A percentile compares a stretch with the other conserved stretches of the same genome.
Evolutionary conservation across 108 stramenopile species (phyloP).

Genomic region (Fragilariopsis cylindrus): DNA sequence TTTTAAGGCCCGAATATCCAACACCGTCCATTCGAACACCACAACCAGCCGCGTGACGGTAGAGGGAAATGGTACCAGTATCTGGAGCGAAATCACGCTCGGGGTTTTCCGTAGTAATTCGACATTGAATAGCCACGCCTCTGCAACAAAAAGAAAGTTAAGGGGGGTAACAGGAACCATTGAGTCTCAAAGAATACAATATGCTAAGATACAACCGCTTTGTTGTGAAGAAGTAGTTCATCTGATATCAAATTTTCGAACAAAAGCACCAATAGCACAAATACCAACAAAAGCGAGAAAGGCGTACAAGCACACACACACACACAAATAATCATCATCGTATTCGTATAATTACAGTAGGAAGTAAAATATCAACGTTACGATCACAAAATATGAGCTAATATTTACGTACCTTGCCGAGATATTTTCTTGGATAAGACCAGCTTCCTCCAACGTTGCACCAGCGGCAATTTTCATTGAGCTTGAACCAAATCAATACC

Average conservation of each 20-base stretch:
- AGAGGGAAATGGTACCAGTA: constrained; percentile 82
- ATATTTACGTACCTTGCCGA: constrained; percentile 34
- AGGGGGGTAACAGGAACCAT: background rate
- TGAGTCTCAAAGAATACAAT: too few relatives aligned
- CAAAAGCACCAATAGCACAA: too few relatives aligned
- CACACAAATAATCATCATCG: background rate
- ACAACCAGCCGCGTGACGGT: constrained; percentile 81
- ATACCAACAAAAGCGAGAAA: too few relatives aligned
- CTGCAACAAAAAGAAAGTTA: constrained; percentile 13
- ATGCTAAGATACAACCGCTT: too few relatives aligned
- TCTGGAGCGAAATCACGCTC: constrained; percentile 87
- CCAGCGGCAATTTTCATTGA: constrained; percentile 93
- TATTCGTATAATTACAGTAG: background rate
- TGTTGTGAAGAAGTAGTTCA: background rate
- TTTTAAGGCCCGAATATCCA: constrained; percentile 71
- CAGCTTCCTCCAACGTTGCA: constrained; percentile 80
- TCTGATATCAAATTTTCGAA: background rate
- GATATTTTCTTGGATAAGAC: constrained; percentile 71
- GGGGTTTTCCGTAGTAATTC: constrained; percentile 92
- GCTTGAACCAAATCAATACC: constrained; percentile 94
- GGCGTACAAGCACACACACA: background rate
- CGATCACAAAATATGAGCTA: background rate
- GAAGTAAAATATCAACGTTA: background rate
- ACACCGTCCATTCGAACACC: constrained; percentile 91
- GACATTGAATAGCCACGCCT: constrained; percentile 89